Conservation (phyloP, 768 basidiomycete species). For the Suillus spraguei region DNA sequence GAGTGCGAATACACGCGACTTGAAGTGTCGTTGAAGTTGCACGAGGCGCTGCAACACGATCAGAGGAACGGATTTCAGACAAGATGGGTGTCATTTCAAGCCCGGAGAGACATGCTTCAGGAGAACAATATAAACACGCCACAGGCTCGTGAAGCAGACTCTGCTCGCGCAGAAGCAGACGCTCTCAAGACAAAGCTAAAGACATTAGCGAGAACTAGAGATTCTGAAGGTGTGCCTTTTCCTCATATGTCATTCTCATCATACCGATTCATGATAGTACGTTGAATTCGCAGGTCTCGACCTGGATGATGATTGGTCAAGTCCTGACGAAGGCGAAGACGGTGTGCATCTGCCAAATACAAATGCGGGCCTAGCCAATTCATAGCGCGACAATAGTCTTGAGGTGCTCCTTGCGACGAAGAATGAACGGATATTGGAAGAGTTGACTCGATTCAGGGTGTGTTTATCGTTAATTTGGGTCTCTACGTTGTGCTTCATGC, state of each 20-base stretch:
- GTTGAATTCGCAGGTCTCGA: slow-evolving; percentile 95
- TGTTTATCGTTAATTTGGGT: slow-evolving; percentile 22
- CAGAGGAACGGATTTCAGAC: neutral
- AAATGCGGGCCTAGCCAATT: slow-evolving; percentile 82
- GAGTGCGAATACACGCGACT: slow-evolving; percentile 78
- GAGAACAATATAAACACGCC: neutral
- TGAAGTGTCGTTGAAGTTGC: slow-evolving; percentile 62
- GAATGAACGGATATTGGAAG: slow-evolving; percentile 91
- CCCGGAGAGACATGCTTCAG: too few relatives aligned
- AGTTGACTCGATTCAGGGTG: slow-evolving; percentile 89
- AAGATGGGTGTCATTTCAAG: neutral
- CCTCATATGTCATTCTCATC: slow-evolving; percentile 3
- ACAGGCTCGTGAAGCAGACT: slow-evolving; percentile 7
- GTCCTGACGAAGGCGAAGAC: slow-evolving; percentile 44
- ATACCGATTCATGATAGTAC: slow-evolving; percentile 53
- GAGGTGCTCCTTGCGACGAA: slow-evolving; percentile 91
- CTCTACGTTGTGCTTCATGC: neutral
- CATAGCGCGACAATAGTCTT: slow-evolving; percentile 76
- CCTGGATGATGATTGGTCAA: slow-evolving; percentile 49
- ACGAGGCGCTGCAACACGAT: neutral
- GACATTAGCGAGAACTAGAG: slow-evolving; percentile 92
- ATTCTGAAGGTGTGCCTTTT: slow-evolving; percentile 87
- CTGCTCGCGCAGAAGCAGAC: slow-evolving; percentile 54
- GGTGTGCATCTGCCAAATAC: slow-evolving; percentile 82
- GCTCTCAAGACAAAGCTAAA: slow-evolving; percentile 68